Evolutionary conservation across 805 yeast species (phyloP), one percentile per base, ranked within the genome.

Genomic region (Zygosaccharomyces pseudorouxii): DNA sequence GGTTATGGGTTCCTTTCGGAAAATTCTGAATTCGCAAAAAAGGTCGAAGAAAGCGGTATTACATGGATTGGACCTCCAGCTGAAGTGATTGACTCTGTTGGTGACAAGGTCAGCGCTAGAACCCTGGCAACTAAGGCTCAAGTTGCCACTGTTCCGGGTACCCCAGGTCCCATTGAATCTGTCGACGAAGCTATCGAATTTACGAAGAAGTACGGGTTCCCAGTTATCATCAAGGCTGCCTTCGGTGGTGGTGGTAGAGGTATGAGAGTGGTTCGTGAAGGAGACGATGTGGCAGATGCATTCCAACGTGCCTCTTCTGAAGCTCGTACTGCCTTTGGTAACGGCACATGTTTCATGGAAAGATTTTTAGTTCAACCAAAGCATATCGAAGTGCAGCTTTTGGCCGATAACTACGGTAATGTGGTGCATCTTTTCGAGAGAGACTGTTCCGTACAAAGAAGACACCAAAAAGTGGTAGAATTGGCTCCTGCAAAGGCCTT

Each of bases 181-280:
- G 83, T 83, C 20, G 83, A 76, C 49, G 89, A 92, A 62, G 98
- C 98, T 29, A 61, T 72, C 55, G 82, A 68, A 7, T 92, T 92
- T 64, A 97, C 90, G 31, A 79, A 72, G 39, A 64, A 89, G 71
- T 78, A 92, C 69, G 99, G 99, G 28, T 90, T 69, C 72, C 99
- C 99, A 7, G 98, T 93, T 42, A 92, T 92, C 71, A 89, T 92
- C 72, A 92, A 92, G 73, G 99, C 99, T 41, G 99, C 99, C 33
- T 93, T 86, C 65, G 99, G 99, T 69, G 99, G 99, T 73, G 99
- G 99, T 77, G 99, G 99, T 66, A 83, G 98, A 73, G 99, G 99
- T 79, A 93, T 92, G 98, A 84, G 99, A 74, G 99, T 92, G 45
- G 99, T 92, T 39, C 78, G 95, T 64, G 97, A 92, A 71, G 97